Conservation (phyloP, 2,329 filamentous ascomycete genomes). For the Colletotrichum australisinense region DNA sequence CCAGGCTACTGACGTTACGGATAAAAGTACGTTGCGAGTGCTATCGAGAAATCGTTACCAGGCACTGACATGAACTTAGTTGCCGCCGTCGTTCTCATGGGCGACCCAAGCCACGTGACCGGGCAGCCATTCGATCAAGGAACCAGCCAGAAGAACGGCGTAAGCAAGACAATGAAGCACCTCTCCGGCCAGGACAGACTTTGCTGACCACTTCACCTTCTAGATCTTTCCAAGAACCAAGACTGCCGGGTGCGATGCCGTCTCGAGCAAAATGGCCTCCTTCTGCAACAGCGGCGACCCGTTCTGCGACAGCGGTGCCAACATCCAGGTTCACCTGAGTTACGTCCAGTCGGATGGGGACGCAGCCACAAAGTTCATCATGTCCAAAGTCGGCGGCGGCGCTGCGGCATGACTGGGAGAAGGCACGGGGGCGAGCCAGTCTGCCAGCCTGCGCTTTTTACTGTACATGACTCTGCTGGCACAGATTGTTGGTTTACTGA, state of each 20-base stretch:
- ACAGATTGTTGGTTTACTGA: background rate
- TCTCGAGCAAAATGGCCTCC: conserved; percentile 48
- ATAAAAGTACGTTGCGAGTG: conserved; percentile 39
- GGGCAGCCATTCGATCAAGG: conserved; percentile 49
- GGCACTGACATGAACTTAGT: conserved; percentile 41
- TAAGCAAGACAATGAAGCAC: conserved; percentile 40
- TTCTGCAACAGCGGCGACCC: conserved; percentile 55
- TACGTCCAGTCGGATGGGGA: conserved; percentile 50
- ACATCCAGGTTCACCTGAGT: conserved; percentile 43
- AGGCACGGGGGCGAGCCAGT: too few relatives aligned
- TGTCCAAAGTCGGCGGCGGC: conserved; percentile 38
- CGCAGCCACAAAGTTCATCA: conserved; percentile 47
- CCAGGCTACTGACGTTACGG: conserved; percentile 41
- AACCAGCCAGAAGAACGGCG: conserved; percentile 49
- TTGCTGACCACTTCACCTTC: background rate
- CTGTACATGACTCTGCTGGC: background rate
- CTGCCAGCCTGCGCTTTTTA: background rate
- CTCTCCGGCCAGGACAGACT: accelerated
- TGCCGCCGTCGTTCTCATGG: conserved; percentile 52
- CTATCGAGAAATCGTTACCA: background rate
- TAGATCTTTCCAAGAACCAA: conserved; percentile 50
- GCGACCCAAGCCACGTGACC: conserved; percentile 53
- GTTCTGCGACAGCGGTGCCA: conserved; percentile 50
- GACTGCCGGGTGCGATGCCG: conserved; percentile 46
- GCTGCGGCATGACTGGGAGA: background rate